Evolutionary conservation across 495 filamentous ascomycete genomes (phyloP).

Genomic region (Haplographium delicatum): DNA sequence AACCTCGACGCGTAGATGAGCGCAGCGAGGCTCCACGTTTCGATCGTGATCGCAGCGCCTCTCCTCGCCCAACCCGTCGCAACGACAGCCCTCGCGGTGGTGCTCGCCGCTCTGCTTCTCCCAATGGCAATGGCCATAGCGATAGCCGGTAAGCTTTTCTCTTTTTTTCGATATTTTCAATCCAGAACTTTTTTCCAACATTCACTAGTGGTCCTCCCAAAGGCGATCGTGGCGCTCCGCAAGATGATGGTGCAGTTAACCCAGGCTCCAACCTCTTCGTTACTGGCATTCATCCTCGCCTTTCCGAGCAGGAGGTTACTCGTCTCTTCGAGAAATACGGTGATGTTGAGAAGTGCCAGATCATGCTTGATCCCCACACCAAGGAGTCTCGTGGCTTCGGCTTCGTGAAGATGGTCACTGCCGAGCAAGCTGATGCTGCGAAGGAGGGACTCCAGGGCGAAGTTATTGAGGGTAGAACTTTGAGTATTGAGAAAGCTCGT

Average conservation of each 20-base stretch:
- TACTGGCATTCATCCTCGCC: slow-evolving; percentile 93
- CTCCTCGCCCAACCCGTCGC: slow-evolving; percentile 71
- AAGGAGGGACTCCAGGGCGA: slow-evolving; percentile 96
- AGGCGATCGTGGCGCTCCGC: slow-evolving; percentile 47
- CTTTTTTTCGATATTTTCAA: too few species aligned
- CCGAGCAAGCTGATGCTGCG: slow-evolving; percentile 90
- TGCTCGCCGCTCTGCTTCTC: slow-evolving; percentile 73
- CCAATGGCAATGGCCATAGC: slow-evolving; percentile 52
- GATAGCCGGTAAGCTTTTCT: slow-evolving; percentile 63
- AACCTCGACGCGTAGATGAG: slow-evolving; percentile 52
- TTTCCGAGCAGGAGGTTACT: slow-evolving; percentile 84
- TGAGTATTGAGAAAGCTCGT: slow-evolving; percentile 98
- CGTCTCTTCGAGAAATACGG: slow-evolving; percentile 98
- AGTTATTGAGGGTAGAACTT: slow-evolving; percentile 87
- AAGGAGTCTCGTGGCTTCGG: slow-evolving; percentile 98
- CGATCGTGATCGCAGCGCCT: slow-evolving; percentile 80
- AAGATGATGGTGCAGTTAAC: slow-evolving; percentile 78
- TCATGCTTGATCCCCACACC: slow-evolving; percentile 97
- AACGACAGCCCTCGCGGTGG: slow-evolving; percentile 61
- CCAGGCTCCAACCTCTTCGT: slow-evolving; percentile 98
- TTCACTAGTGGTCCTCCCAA: slow-evolving; percentile 38
- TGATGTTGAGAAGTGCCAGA: slow-evolving; percentile 97
- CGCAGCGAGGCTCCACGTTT: slow-evolving; percentile 71
- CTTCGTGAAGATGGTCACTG: slow-evolving; percentile 97
- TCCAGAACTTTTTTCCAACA: slow-evolving; percentile 30